Conservation (phyloP, 192 early-diverging fungal species). For the Podila verticillata region DNA sequence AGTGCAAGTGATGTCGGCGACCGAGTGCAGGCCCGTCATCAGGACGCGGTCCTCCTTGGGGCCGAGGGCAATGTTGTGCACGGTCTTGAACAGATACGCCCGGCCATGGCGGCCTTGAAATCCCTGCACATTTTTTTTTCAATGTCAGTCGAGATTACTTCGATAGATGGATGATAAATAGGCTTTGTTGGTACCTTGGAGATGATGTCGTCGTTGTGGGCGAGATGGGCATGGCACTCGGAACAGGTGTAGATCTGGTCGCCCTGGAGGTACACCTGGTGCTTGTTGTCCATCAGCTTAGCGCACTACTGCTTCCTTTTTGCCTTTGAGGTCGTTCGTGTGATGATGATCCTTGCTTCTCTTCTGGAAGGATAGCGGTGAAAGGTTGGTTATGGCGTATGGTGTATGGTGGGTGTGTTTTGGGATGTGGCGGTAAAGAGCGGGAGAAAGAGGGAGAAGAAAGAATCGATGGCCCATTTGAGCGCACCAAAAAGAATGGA, state of each 20-base stretch:
- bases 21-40: conserved; percentile 67
- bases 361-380: too few species aligned
- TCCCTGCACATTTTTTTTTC: conserved; percentile 43
- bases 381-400: too few species aligned
- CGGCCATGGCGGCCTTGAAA: conserved; percentile 65
- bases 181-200: conserved; percentile 66
- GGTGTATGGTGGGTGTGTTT: not conserved
- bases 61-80: conserved; percentile 62
- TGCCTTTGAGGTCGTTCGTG: not conserved
- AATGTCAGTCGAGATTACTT: too few species aligned
- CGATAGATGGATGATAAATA: too few species aligned
- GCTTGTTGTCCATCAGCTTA: conserved; percentile 11
- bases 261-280: conserved; percentile 57
- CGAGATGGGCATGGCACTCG: conserved; percentile 64
- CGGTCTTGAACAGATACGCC: conserved; percentile 63
- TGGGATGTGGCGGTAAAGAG: not conserved
- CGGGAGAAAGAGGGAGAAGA: conserved; percentile 9
- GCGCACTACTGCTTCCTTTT: not conserved
- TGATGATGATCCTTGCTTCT: not conserved
- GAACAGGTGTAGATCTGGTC: conserved; percentile 63
- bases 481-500: too few species aligned
- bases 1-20: conserved; percentile 63
- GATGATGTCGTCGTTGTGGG: conserved; percentile 64
- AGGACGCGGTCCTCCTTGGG: conserved; percentile 64
- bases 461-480: too few species aligned